A percentile compares a stretch with the other conserved stretches of the same genome.
phyloP scores from a whole-genome alignment of 345 rosid genomes.

The Eucalyptus cladocalyx region DNA sequence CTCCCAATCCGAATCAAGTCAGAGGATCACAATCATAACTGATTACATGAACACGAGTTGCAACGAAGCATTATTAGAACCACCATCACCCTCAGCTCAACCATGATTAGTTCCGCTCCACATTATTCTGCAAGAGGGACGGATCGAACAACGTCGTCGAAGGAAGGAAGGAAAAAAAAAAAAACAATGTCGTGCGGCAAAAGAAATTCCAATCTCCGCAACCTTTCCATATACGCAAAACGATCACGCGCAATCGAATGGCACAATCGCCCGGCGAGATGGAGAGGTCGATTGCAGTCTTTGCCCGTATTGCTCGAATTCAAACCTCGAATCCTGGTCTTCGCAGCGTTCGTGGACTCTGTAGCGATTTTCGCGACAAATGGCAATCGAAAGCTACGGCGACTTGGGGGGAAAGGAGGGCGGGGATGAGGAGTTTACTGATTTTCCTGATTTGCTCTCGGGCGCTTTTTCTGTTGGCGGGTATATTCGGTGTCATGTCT shows the following conservation, averaged over 20 bases:
- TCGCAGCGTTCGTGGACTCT: neutral
- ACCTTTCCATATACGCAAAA: neutral
- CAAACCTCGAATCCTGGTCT: neutral
- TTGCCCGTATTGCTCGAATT: no score
- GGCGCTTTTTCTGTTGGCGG: neutral
- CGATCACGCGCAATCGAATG: neutral
- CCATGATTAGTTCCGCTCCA: neutral
- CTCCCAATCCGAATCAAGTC: neutral
- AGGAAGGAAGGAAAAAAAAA: no score
- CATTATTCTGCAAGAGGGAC: neutral
- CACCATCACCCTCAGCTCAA: neutral
- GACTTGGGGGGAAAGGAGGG: neutral
- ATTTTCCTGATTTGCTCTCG: neutral
- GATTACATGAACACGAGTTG: neutral
- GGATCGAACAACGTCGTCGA: neutral
- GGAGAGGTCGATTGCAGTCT: neutral
- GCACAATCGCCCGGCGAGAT: neutral
- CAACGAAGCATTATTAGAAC: neutral
- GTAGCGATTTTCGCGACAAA: neutral
- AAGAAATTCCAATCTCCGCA: neutral
- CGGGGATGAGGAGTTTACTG: neutral
- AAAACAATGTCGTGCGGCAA: accelerated
- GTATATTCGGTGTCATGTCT: neutral
- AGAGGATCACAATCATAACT: neutral
- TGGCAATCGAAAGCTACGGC: neutral